These are phyloP conservation scores for Fraxinus ornus DNA, from an alignment of 305 asterid genomes.

Conservation along the genomic window DNA sequence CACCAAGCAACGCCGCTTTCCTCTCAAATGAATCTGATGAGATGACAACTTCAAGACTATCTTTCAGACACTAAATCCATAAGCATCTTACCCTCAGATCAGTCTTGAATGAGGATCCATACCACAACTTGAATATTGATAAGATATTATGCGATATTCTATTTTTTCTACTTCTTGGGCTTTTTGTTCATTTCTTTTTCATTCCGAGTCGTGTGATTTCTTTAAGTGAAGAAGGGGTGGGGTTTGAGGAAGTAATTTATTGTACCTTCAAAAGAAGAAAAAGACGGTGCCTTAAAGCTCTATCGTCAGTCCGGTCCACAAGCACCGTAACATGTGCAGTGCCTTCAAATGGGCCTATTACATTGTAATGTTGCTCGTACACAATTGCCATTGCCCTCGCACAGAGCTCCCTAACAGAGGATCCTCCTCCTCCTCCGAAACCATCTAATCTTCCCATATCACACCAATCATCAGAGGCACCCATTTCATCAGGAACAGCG, in stretches of 20 bases:
- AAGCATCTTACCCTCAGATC: conserved; percentile 5
- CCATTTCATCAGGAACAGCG: conserved; percentile 98
- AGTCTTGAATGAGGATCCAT: neutral
- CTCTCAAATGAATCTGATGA: neutral
- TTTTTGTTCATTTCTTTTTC: neutral
- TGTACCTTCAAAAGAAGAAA: conserved; percentile 92
- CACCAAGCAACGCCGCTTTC: neutral
- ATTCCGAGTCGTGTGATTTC: neutral
- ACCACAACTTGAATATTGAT: neutral
- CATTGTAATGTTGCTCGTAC: conserved; percentile 81
- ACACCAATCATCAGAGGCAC: conserved; percentile 99
- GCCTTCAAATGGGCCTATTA: conserved; percentile 92
- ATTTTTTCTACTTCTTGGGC: neutral
- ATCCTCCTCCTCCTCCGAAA: conserved; percentile 99
- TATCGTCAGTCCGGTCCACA: conserved; percentile 96
- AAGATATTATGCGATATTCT: conserved; percentile 13
- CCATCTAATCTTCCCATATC: conserved; percentile 99
- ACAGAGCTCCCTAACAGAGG: conserved; percentile 97
- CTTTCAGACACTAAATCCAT: conserved; percentile 10
- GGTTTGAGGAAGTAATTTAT: conserved; percentile 1
- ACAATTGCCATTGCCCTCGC: conserved; percentile 99
- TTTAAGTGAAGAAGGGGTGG: neutral
- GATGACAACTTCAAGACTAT: conserved; percentile 1
- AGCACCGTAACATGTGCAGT: conserved; percentile 94
- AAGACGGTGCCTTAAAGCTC: conserved; percentile 97